phyloP scores from a whole-genome alignment of 2,329 filamentous ascomycete genomes.

The Aspergillus eucalypticola region DNA sequence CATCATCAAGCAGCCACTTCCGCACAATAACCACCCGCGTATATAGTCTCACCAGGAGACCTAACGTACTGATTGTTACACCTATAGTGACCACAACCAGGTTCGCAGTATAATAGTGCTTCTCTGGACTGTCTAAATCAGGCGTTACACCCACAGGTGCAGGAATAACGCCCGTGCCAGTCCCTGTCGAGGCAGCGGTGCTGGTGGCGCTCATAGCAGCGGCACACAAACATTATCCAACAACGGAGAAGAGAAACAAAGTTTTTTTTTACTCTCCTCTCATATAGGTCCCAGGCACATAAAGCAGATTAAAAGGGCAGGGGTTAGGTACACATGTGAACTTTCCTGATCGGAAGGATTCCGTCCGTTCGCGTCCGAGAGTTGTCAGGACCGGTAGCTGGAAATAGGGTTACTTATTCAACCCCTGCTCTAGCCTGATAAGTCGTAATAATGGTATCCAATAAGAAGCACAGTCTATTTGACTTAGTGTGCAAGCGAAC shows the following conservation, averaged over 20 bases:
- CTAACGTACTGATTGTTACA: background rate
- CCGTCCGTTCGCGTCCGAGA: background rate
- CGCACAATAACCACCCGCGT: background rate
- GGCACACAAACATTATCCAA: background rate
- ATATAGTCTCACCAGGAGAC: background rate
- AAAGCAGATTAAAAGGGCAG: too few species aligned
- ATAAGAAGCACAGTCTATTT: background rate
- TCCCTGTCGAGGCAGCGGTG: background rate
- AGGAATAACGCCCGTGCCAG: background rate
- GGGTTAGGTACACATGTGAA: too few species aligned
- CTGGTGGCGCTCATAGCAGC: conserved; percentile 5
- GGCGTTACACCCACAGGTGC: background rate
- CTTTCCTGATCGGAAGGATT: background rate
- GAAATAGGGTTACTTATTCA: background rate
- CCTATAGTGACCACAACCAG: conserved; percentile 2
- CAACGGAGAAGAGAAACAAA: background rate
- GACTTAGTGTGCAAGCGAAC: background rate
- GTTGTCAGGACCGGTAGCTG: background rate
- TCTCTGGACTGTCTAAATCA: background rate
- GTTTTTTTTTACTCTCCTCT: background rate
- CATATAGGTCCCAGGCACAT: too few species aligned
- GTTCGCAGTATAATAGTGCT: background rate
- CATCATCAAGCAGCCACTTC: conserved; percentile 6
- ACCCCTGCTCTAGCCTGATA: background rate
- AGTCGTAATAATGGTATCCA: background rate